These are phyloP conservation scores for Primulina huaijiensis DNA, from an alignment of 257 asterid species.

Conservation along the genomic window DNA sequence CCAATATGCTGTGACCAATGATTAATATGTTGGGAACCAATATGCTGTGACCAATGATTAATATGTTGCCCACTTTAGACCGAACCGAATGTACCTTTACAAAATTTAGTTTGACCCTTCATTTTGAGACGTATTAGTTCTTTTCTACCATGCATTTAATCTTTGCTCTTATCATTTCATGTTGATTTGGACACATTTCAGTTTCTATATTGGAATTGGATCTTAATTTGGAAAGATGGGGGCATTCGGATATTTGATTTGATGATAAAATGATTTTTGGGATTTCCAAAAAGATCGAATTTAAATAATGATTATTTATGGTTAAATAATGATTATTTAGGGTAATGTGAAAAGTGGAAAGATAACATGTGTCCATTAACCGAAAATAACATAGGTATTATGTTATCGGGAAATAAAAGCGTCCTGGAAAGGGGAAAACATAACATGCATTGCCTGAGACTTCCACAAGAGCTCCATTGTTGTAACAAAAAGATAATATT, in stretches of 20 bases:
- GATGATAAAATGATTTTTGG: background rate
- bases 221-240: background rate
- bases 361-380: background rate
- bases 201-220: background rate
- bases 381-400: background rate
- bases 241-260: too few species aligned
- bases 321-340: background rate
- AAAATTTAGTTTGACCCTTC: too few species aligned
- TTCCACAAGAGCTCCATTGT: background rate
- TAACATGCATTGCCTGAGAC: background rate
- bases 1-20: background rate
- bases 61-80: background rate
- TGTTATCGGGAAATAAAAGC: background rate
- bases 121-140: background rate
- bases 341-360: background rate
- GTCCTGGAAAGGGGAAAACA: background rate
- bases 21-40: constrained; percentile 8
- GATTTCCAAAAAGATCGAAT: background rate
- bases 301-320: background rate
- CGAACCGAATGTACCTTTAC: too few species aligned
- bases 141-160: background rate
- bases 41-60: background rate
- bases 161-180: background rate
- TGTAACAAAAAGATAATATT: background rate
- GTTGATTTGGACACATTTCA: background rate